Base-by-base conservation (phyloP, 164 flowering plant species). In the Umbellularia californica region DNA sequence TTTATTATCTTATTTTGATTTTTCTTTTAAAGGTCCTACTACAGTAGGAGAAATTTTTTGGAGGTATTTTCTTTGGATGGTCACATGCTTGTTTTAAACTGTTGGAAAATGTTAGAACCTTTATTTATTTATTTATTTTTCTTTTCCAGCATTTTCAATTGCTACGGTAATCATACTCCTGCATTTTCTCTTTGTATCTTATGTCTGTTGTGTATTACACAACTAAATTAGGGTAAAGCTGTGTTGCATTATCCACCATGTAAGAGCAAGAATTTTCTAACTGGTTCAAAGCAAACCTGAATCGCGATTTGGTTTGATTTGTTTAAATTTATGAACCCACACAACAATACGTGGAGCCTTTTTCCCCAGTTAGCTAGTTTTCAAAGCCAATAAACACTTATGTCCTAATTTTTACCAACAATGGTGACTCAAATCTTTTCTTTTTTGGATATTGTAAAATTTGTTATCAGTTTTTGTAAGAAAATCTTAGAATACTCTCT, bases 61-160 rank as follows among this genome's bases (percentile, higher is more conserved):
- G 60, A 25, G 67, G 25, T 64, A 25, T 64, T 64, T 64, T 7
- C 28, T 64, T 64, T 64, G 67, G 67, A 20, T 64, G 67, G 67
- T 23, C 14, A 64, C 67, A 13, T n/a, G 67, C 15, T 11, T 22
- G 67, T 23, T 64, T 64, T 13, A n/a, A 23, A 2, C 14, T 64
- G 27, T 64, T 11, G 12, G 23, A 64, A 22, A 24, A 23, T 52
- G 5, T 55, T 55, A 5, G 60, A 52, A 52, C 20, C 5, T 20
- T 17, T 20, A 41, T 41, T 41, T 7, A 41, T 41, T 7, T 15
- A 55, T 55, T 55, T 55, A 3, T 25, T 30, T 30, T 55, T 55
- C 2, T 20, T 20, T 55, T 55, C 60, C 60, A 55, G 13, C 17
- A 55, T 55, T 15, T 55, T 55, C 20, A 55, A 55, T 55, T 55